Base-by-base conservation (phyloP, 2,329 filamentous ascomycete genomes). In the Monosporascus sp. region DNA sequence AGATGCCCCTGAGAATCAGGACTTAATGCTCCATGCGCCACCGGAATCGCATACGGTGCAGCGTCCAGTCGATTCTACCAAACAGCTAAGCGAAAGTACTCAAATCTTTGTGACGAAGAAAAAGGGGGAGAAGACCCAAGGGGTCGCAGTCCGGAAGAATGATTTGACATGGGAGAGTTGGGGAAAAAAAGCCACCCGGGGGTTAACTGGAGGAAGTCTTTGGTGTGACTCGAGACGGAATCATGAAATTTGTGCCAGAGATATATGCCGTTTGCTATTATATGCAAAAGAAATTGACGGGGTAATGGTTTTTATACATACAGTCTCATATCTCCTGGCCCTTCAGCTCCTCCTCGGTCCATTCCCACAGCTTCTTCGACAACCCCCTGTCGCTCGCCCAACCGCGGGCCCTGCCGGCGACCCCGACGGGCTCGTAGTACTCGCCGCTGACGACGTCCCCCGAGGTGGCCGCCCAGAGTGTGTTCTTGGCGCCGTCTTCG, bases 401-500 rank as follows among this genome's bases (percentile, higher is more conserved):
- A 35, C 52, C 53, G n/a, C 41, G 56, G 4, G 54, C 61, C 38
- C 53, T 56, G 20, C 63, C 60, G 24, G 54, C 46, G 35, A 61
- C 55, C 1, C 65, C 68, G n/a, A 72, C 59, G 2, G 70, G 70
- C 38, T 65, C 65, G 55, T 72, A 72, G 49, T 69, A 73, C 41
- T 65, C 62, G 3, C 69, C 68, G 37, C 51, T 63, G 58, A 57
- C 60, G 38, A 68, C 55, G 37, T 62, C 58, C 11, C 50, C 48
- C 6, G 63, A 61, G 3, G 69, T 71, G 17, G 69, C 67, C 6
- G 70, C 70, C 69, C 72, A 75, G 6, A 74, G 52, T 55, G 71
- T 68, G 49, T 67, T 73, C 53, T 69, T 65, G 15, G 66, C 64
- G 6, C 71, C 71, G 48, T 72, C 61, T 28, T 68, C 63, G 5